phyloP scores from a whole-genome alignment of 1,284 basidiomycete genomes.

The Cerrena zonata region DNA sequence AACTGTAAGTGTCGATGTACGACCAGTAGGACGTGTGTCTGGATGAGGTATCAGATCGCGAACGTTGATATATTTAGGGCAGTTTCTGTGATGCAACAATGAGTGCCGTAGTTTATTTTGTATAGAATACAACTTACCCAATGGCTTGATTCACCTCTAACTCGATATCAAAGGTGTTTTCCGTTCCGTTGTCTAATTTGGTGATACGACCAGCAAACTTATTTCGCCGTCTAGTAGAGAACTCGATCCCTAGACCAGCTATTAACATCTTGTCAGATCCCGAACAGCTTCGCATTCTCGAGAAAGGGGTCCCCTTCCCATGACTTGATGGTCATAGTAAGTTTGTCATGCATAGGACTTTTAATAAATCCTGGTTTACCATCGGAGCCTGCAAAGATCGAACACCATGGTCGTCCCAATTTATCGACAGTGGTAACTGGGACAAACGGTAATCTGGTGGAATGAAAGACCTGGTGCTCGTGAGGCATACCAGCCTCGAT shows the following conservation, averaged over 20 bases:
- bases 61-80: conserved; percentile 61
- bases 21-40: conserved; percentile 34
- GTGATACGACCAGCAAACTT: conserved; percentile 54
- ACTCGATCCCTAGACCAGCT: conserved; percentile 59
- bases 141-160: conserved; percentile 52
- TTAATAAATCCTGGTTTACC: conserved; percentile 40
- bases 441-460: conserved; percentile 33
- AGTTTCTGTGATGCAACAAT: conserved; percentile 44
- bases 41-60: conserved; percentile 42
- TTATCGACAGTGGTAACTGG: conserved; percentile 35
- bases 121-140: conserved; percentile 34
- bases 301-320: conserved; percentile 56
- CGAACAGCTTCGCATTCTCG: conserved; percentile 30
- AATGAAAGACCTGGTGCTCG: conserved; percentile 33
- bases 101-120: background rate
- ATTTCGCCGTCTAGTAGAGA: conserved; percentile 51
- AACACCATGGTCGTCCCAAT: conserved; percentile 34
- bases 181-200: conserved; percentile 22
- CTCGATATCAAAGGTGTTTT: conserved; percentile 21
- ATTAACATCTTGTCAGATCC: conserved; percentile 32
- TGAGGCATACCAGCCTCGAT: conserved; percentile 31
- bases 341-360: conserved; percentile 33
- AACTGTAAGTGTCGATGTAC: conserved; percentile 31
- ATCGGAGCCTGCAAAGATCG: conserved; percentile 28
- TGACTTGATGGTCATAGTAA: conserved; percentile 38